A percentile compares a stretch with the other conserved stretches of the same genome.
Evolutionary conservation across 768 basidiomycete species (phyloP).

Genomic region (Hygrophoropsis aurantiaca): DNA sequence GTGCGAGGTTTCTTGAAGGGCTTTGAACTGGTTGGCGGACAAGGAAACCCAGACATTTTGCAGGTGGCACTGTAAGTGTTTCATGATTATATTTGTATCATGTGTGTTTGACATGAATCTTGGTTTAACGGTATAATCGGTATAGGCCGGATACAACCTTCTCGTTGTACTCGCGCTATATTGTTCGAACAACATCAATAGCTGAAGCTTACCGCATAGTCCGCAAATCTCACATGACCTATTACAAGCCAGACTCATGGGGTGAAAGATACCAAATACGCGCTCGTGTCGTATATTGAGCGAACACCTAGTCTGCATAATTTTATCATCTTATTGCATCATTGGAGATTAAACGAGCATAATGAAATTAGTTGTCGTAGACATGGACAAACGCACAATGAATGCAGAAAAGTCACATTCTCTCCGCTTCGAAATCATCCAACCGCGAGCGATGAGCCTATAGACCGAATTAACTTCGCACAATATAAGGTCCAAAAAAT

Average conservation of each 20-base stretch:
- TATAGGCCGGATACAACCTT: conserved; percentile 39
- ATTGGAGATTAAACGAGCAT: conserved; percentile 14
- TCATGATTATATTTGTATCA: conserved; percentile 5
- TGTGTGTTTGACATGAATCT: not conserved
- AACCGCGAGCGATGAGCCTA: conserved; percentile 61
- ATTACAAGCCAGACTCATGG: conserved; percentile 36
- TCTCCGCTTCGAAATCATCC: conserved; percentile 65
- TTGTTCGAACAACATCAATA: conserved; percentile 53
- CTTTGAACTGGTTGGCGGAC: conserved; percentile 43
- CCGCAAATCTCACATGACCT: conserved; percentile 60
- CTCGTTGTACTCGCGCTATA: conserved; percentile 48
- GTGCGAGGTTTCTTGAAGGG: conserved; percentile 42
- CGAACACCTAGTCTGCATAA: not conserved
- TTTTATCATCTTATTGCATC: conserved; percentile 7
- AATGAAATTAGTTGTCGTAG: conserved; percentile 8
- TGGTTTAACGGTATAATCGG: not conserved
- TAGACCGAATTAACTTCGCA: conserved; percentile 7
- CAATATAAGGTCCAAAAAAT: conserved; percentile 1
- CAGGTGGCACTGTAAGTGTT: conserved; percentile 51
- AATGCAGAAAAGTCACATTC: conserved; percentile 52
- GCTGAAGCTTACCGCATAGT: conserved; percentile 73
- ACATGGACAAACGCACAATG: conserved; percentile 23
- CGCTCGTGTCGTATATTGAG: conserved; percentile 52
- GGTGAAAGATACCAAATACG: conserved; percentile 43
- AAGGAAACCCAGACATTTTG: conserved; percentile 44